phyloP scores from a whole-genome alignment of 768 basidiomycete genomes.

The Mycena alexandri region DNA sequence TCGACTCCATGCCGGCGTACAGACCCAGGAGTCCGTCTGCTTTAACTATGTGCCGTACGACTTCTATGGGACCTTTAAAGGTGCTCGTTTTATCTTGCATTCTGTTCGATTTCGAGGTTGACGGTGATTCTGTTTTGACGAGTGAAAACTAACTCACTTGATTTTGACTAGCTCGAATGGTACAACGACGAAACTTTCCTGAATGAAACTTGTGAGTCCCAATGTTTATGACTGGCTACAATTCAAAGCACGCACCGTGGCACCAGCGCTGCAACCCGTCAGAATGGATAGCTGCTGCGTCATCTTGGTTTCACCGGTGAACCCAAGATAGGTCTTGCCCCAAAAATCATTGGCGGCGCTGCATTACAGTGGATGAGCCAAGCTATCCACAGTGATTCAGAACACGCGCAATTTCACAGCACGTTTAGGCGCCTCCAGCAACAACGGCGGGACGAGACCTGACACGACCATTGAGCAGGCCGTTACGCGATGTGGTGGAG shows the following conservation, averaged over 20 bases:
- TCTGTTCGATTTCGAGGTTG: conserved; percentile 49
- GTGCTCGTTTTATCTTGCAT: conserved; percentile 94
- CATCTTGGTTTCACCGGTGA: conserved; percentile 85
- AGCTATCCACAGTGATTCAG: neutral
- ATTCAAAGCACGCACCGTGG: conserved; percentile 63
- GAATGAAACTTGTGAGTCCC: neutral
- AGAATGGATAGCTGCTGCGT: conserved; percentile 87
- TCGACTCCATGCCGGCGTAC: conserved; percentile 96
- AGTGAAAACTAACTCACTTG: conserved; percentile 59
- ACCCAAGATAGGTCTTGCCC: conserved; percentile 81
- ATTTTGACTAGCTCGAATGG: conserved; percentile 98
- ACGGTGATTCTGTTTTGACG: neutral
- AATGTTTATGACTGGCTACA: too few relatives aligned
- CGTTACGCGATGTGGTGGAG: conserved; percentile 8
- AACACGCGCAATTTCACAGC: conserved; percentile 90
- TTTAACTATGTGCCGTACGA: conserved; percentile 81
- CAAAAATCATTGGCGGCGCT: conserved; percentile 95
- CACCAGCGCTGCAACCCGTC: conserved; percentile 95
- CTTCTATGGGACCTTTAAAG: conserved; percentile 93
- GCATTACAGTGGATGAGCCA: neutral
- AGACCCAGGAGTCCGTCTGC: conserved; percentile 88
- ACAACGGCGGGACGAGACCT: conserved; percentile 95
- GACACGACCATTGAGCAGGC: conserved; percentile 2
- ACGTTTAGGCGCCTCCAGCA: conserved; percentile 97
- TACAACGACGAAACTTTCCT: conserved; percentile 94